These are phyloP conservation scores for Astrothelium subdiscretum DNA, from an alignment of 495 filamentous ascomycete species.

Conservation along the genomic window DNA sequence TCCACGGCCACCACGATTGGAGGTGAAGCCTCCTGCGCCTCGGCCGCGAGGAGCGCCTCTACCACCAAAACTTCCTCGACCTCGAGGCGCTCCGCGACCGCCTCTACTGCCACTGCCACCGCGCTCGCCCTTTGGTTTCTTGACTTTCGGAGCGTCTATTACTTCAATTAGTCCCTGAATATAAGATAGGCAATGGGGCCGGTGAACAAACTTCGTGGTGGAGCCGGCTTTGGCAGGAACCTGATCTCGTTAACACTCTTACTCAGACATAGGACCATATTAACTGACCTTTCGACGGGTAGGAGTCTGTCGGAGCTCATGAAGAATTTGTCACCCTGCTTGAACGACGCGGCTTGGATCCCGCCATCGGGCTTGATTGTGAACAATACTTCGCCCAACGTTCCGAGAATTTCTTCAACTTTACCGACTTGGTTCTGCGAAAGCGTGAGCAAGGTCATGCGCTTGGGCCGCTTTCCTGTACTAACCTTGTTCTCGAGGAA, in stretches of 20 bases:
- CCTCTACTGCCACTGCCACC: conserved; percentile 33
- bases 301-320: conserved; percentile 90
- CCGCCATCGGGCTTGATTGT: conserved; percentile 94
- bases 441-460: background rate
- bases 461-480: background rate
- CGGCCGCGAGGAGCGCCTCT: conserved; percentile 11
- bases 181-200: conserved; percentile 7
- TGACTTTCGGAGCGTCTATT: conserved; percentile 36
- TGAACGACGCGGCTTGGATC: conserved; percentile 90
- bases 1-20: conserved; percentile 5
- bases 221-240: conserved; percentile 92
- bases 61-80: conserved; percentile 14
- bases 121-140: conserved; percentile 41
- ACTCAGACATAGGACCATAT: background rate
- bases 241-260: conserved; percentile 24
- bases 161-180: conserved; percentile 1
- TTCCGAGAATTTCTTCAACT: conserved; percentile 89
- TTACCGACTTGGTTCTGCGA: conserved; percentile 80
- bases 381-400: conserved; percentile 95
- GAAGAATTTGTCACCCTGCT: conserved; percentile 91
- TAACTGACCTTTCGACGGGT: conserved; percentile 65
- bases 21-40: conserved; percentile 12
- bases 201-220: conserved; percentile 46
- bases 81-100: conserved; percentile 26
- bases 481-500: conserved; percentile 93